Percentiles rank a stretch among this genome's conserved stretches.
Conservation (phyloP, 345 rosid species). For the Dipteronia sinensis region DNA sequence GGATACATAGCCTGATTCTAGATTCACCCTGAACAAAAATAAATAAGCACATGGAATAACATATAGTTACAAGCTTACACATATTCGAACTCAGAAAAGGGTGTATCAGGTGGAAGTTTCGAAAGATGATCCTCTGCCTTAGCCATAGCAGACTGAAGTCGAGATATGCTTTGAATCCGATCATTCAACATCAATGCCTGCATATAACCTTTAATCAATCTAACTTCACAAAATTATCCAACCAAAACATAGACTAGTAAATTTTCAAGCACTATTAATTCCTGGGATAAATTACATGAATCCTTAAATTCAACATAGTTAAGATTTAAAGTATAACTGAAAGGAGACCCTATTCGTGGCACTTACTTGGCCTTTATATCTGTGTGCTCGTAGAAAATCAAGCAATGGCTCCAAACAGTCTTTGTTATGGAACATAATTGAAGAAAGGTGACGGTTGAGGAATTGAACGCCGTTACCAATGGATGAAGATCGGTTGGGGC, state of each 20-base stretch:
- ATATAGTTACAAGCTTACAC: constrained; percentile 32
- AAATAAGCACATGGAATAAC: neutral
- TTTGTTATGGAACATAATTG: constrained; percentile 88
- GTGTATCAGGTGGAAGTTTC: constrained; percentile 68
- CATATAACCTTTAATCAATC: constrained; percentile 20
- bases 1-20: neutral
- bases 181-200: constrained; percentile 97
- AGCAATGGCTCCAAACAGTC: constrained; percentile 89
- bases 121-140: constrained; percentile 92
- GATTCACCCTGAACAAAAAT: neutral
- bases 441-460: constrained; percentile 95
- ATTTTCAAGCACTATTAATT: neutral
- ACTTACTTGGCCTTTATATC: constrained; percentile 90
- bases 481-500: constrained; percentile 87
- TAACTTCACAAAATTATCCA: constrained; percentile 12
- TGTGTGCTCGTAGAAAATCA: constrained; percentile 82
- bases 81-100: constrained; percentile 76
- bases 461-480: constrained; percentile 99
- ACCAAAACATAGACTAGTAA: neutral
- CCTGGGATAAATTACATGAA: neutral
- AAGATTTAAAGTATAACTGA: neutral
- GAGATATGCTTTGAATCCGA: constrained; percentile 58
- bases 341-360: constrained; percentile 3
- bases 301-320: neutral
- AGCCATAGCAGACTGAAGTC: constrained; percentile 64